These are phyloP conservation scores for Neopestalotiopsis clavispora DNA, from an alignment of 2,329 filamentous ascomycete genomes.

Conservation along the genomic window DNA sequence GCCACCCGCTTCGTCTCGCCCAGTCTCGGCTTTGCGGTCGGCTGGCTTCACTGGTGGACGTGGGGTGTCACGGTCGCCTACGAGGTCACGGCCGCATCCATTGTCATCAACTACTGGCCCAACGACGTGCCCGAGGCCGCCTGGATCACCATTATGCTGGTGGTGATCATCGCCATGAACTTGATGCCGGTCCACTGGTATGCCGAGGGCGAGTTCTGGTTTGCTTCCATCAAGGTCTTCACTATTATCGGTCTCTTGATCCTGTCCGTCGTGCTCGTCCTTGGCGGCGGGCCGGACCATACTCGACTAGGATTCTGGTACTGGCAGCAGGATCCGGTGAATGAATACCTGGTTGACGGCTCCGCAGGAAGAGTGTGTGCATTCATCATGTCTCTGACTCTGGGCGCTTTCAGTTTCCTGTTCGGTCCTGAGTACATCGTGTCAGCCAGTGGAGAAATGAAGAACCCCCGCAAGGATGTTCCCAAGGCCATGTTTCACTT, in stretches of 20 bases:
- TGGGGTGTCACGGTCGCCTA: conserved; percentile 48
- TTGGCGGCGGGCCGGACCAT: conserved; percentile 50
- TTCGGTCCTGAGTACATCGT: conserved; percentile 37
- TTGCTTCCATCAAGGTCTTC: conserved; percentile 53
- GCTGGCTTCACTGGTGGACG: conserved; percentile 49
- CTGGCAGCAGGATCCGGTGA: conserved; percentile 38
- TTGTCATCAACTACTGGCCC: conserved; percentile 47
- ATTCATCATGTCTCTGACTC: conserved; percentile 8
- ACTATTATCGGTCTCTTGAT: conserved; percentile 54
- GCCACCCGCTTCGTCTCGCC: conserved; percentile 29
- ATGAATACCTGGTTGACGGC: conserved; percentile 23
- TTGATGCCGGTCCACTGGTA: conserved; percentile 48
- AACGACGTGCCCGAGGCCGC: conserved; percentile 33
- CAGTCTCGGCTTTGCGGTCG: conserved; percentile 39
- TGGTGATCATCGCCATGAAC: conserved; percentile 45
- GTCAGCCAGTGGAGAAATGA: conserved; percentile 12
- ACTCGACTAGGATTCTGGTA: conserved; percentile 47
- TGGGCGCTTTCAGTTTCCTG: conserved; percentile 25
- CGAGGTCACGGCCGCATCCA: conserved; percentile 48
- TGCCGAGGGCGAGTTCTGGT: conserved; percentile 57
- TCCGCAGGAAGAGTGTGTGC: conserved; percentile 30
- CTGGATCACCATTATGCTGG: conserved; percentile 49
- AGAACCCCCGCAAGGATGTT: conserved; percentile 12
- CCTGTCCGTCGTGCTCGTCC: conserved; percentile 49
- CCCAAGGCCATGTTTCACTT: conserved; percentile 32